These are phyloP conservation scores for Osmanthus fragrans DNA, from an alignment of 257 asterid species.

Conservation along the genomic window DNA sequence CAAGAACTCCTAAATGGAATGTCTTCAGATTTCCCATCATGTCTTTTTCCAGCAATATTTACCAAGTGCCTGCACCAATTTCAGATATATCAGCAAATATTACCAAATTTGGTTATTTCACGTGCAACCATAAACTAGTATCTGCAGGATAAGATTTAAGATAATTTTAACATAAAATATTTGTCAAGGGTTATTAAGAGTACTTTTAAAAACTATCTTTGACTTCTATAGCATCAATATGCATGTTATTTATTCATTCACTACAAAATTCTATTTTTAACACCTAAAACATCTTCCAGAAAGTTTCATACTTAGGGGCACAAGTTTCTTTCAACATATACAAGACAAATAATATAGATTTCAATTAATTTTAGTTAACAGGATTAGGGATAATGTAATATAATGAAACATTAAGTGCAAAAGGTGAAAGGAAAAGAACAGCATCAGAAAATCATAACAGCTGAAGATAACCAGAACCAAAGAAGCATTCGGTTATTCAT, in stretches of 20 bases:
- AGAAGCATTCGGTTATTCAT: slow-evolving; percentile 1
- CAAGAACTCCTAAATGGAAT: slow-evolving; percentile 54
- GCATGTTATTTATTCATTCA: background rate
- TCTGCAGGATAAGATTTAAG: background rate
- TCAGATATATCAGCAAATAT: slow-evolving; percentile 11
- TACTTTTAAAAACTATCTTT: background rate
- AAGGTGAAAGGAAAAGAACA: background rate
- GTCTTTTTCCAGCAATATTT: slow-evolving; percentile 50
- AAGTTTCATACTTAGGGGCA: background rate
- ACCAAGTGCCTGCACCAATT: slow-evolving; percentile 68
- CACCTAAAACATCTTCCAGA: background rate
- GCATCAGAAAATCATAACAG: background rate
- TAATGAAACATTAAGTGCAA: background rate
- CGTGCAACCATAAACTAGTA: background rate
- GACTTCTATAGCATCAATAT: background rate
- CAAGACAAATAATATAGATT: background rate
- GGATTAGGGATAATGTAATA: background rate
- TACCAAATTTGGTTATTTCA: background rate
- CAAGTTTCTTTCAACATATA: background rate
- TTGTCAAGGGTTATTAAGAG: background rate
- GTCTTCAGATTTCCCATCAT: slow-evolving; percentile 42
- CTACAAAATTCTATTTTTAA: background rate
- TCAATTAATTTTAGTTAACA: background rate
- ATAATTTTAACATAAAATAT: background rate
- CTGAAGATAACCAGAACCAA: background rate